Evolutionary conservation across 257 asterid genomes (phyloP).

Genomic region (Ophiorrhiza pumila): DNA sequence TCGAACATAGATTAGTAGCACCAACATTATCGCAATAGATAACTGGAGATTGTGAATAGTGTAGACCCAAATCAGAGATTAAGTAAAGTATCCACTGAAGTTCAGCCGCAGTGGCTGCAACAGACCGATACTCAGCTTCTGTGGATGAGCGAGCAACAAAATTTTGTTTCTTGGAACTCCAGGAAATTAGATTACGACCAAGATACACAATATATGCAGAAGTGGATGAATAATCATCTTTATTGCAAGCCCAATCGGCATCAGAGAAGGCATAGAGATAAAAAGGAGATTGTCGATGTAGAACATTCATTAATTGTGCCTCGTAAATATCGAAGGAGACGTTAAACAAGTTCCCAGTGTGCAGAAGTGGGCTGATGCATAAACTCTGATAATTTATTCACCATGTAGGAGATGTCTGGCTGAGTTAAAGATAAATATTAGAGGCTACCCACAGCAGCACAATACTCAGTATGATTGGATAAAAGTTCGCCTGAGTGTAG

Average conservation of each 20-base stretch:
- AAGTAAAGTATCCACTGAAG: neutral
- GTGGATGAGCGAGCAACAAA: neutral
- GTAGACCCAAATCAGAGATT: neutral
- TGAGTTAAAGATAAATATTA: neutral
- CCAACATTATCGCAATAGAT: neutral
- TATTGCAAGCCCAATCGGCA: neutral
- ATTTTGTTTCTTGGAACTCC: neutral
- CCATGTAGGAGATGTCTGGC: neutral
- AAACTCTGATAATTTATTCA: neutral
- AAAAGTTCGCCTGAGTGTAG: neutral
- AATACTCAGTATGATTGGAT: neutral
- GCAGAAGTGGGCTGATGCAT: neutral
- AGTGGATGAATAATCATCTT: neutral
- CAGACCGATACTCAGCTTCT: no score
- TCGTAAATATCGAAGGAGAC: neutral
- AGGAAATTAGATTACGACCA: neutral
- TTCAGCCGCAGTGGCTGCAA: neutral
- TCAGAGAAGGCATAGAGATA: neutral
- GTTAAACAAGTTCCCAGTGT: neutral
- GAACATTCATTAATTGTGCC: neutral
- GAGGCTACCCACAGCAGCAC: neutral
- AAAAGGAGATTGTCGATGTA: neutral
- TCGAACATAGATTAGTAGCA: neutral
- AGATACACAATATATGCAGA: neutral
- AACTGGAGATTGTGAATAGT: neutral